Percentiles rank a stretch among this genome's conserved stretches.
These are phyloP conservation scores for Cladosporium austrohemisphaericum DNA, from an alignment of 2,329 filamentous ascomycete species.

Conservation along the genomic window DNA sequence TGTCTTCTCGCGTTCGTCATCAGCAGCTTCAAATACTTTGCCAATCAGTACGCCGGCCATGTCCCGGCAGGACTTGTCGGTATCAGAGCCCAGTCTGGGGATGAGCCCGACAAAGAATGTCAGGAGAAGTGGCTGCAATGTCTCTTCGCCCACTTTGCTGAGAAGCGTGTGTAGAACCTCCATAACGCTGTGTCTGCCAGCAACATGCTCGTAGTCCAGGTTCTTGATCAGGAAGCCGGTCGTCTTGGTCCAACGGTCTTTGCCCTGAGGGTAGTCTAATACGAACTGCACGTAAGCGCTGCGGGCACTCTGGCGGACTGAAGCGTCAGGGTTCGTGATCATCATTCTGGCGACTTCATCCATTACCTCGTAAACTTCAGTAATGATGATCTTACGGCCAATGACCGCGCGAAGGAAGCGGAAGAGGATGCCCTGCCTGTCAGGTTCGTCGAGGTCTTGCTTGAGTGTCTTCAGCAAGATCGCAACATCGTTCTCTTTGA, in stretches of 20 bases:
- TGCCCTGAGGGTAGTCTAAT: conserved; percentile 88
- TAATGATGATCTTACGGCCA: conserved; percentile 78
- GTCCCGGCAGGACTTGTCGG: conserved; percentile 77
- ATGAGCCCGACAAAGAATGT: conserved; percentile 84
- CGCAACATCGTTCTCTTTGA: conserved; percentile 79
- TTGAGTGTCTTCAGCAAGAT: conserved; percentile 77
- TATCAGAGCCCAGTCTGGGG: conserved; percentile 82
- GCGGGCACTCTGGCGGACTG: conserved; percentile 80
- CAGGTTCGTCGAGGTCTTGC: conserved; percentile 85
- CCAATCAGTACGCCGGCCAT: conserved; percentile 77
- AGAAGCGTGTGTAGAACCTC: conserved; percentile 85
- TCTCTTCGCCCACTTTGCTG: conserved; percentile 75
- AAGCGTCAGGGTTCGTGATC: conserved; percentile 90
- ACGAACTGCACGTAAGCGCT: conserved; percentile 93
- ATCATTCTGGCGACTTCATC: conserved; percentile 88
- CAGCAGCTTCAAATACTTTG: conserved; percentile 73
- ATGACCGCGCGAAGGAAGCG: conserved; percentile 88
- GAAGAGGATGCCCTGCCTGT: conserved; percentile 89
- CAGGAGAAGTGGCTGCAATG: conserved; percentile 75
- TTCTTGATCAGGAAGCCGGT: conserved; percentile 86
- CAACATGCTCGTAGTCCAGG: conserved; percentile 81
- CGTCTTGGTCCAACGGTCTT: conserved; percentile 83
- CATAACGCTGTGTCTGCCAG: conserved; percentile 87
- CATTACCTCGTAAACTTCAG: conserved; percentile 83
- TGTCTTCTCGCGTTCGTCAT: conserved; percentile 65